These are phyloP conservation scores for Allomyces javanicus DNA, from an alignment of 192 early-diverging fungal species.

Conservation along the genomic window DNA sequence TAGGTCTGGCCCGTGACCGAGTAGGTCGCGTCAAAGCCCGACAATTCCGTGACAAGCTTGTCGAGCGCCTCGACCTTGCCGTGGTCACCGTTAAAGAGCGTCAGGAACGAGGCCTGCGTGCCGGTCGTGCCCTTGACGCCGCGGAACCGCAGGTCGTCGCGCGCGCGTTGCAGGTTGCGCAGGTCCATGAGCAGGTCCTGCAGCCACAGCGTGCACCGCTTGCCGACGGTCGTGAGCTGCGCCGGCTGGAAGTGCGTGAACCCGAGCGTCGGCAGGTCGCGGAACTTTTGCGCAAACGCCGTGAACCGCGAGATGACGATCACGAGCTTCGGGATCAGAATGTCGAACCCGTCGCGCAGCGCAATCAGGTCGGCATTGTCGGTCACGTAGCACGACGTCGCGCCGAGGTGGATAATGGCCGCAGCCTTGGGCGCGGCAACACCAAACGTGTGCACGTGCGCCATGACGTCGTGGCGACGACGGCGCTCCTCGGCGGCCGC, in stretches of 20 bases:
- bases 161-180: conserved; percentile 73
- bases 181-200: conserved; percentile 93
- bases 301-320: conserved; percentile 57
- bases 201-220: conserved; percentile 87
- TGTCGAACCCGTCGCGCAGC: conserved; percentile 82
- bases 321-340: conserved; percentile 75
- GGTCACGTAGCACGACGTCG: conserved; percentile 97
- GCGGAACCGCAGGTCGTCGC: conserved; percentile 74
- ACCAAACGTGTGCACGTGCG: conserved; percentile 95
- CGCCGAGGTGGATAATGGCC: conserved; percentile 90
- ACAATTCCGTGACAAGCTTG: conserved; percentile 67
- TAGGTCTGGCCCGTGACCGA: conserved; percentile 95
- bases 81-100: conserved; percentile 83
- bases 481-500: conserved; percentile 82
- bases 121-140: conserved; percentile 98
- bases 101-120: conserved; percentile 92
- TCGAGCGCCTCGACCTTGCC: conserved; percentile 86
- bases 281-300: conserved; percentile 58
- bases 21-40: conserved; percentile 66
- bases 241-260: conserved; percentile 99
- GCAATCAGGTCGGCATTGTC: conserved; percentile 98
- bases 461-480: conserved; percentile 96
- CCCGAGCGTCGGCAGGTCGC: conserved; percentile 77
- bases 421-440: conserved; percentile 67
- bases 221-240: conserved; percentile 94